Evolutionary conservation across 768 basidiomycete genomes (phyloP), one percentile per base, ranked within the genome.

Genomic region (Amanita subjunquillea): DNA sequence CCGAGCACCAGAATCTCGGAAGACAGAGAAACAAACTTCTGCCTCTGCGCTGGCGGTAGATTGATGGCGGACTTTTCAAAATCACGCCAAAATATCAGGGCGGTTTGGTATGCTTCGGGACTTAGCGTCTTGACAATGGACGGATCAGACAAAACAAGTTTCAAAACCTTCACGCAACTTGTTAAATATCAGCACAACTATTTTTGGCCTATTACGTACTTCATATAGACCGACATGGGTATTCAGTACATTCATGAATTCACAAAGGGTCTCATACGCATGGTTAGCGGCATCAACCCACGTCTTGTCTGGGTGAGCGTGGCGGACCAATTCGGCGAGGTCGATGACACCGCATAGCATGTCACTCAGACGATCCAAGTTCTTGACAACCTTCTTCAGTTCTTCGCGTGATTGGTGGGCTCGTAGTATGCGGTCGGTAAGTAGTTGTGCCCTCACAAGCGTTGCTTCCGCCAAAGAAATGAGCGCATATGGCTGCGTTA

Each of bases 21-120:
- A 2, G 93, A 96, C 9, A 97, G 72, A 1, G 85, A 79, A 15
- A 99, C 92, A 57, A 96, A 97, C 55, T 78, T 82, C 34, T 80
- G 73, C 38, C 96, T 80, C 59, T 91, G 75, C 8, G 73, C 74
- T 0, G 85, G 79, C 8, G 91, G 85, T 10, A 99, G 76, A 64
- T 94, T 79, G 56, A 98, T 94, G 7, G 91, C 95, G 12, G 94
- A 98, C 66, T 93, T 93, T 63, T 96, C 91, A 67, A 99, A 99
- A 73, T 98, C 96, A 44, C 87, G 79, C 79, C 91, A 86, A 68
- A 98, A 98, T 55, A 94, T 94, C 22, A 88, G 75, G 27, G 96
- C 93, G 5, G 94, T 92, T 57, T 86, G 82, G 50, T 79, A 70
- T n/a, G 85, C 90, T 62, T 91, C 90, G 10, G 77, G 78, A 47